Evolutionary conservation across 208 protist species (phyloP).

Genomic region (Porcisia deanei): DNA sequence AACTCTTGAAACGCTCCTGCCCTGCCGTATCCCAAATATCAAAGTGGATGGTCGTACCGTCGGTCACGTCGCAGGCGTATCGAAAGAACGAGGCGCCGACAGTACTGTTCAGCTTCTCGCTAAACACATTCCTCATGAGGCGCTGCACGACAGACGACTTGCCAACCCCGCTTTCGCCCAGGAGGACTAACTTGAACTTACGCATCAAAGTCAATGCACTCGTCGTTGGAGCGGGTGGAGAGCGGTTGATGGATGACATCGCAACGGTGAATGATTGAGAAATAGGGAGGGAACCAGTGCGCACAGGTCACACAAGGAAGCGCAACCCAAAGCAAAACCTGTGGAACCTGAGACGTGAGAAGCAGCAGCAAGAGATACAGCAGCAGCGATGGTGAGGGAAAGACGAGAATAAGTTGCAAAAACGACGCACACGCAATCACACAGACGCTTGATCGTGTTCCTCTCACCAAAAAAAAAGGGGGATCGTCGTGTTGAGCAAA

Average conservation of each 20-base stretch:
- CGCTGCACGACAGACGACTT: constrained; percentile 89
- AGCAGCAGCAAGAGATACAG: background rate
- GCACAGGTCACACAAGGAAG: background rate
- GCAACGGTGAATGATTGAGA: background rate
- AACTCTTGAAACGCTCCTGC: constrained; percentile 88
- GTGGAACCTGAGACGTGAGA: background rate
- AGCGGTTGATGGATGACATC: background rate
- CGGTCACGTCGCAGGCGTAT: constrained; percentile 64
- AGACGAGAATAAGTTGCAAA: too few relatives aligned
- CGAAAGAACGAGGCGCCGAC: constrained; percentile 87
- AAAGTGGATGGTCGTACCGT: constrained; percentile 62
- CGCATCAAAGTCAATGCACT: constrained; percentile 14
- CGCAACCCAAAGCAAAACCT: background rate
- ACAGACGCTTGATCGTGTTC: background rate
- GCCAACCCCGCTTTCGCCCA: constrained; percentile 90
- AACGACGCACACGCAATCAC: background rate
- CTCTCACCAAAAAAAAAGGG: background rate
- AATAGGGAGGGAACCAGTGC: background rate
- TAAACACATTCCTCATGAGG: constrained; percentile 81
- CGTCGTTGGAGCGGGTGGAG: background rate
- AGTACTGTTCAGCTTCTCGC: constrained; percentile 68
- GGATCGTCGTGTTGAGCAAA: too few relatives aligned
- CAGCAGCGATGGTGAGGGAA: background rate
- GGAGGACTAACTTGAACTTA: constrained; percentile 88
- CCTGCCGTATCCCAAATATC: constrained; percentile 93